Evolutionary conservation across 2,329 filamentous ascomycete species (phyloP), one percentile per base, ranked within the genome.

Genomic region (Penicillium janthinellum): DNA sequence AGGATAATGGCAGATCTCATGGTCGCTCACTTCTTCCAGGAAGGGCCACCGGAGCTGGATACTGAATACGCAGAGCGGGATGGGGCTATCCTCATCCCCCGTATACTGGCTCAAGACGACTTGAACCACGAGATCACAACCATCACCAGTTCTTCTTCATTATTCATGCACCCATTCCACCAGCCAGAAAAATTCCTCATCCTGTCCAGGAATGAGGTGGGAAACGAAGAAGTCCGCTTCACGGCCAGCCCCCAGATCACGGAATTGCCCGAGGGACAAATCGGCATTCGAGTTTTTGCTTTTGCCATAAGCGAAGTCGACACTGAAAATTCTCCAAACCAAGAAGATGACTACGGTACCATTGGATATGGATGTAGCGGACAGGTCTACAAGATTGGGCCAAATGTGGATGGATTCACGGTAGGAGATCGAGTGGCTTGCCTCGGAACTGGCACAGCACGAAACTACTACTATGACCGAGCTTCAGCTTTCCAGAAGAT

Each of bases 251-350:
- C 6, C 2, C 39, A 52, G 37, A 31, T 38, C 10, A 10, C 22
- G 3, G 44, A 52, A 5, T 48, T 67, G 0, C 62, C 60, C 3
- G 44, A 37, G 0, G 67, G 72, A n/a, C 41, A 71, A 4, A 61
- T 78, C 15, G 70, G 73, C 10, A 70, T 78, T 28, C 63, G 69
- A 39, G 70, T 75, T 42, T 74, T 75, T 22, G 71, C 72, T 0
- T 64, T 70, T 2, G 66, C 70, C 8, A 42, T 78, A 15, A 73
- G 68, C 37, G 68, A 71, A 61, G 64, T 64, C 12, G 73, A 76
- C 58, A n/a, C 14, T 3, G 6, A 38, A 2, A 17, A 25, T 8
- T 44, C 37, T 15, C 12, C 53, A 14, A 8, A 10, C 2, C 1
- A 4, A 15, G 3, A 5, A 3, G 34, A 50, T 12, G n/a, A 25